Evolutionary conservation across 1,284 basidiomycete species (phyloP).

Genomic region (Somion occarium): DNA sequence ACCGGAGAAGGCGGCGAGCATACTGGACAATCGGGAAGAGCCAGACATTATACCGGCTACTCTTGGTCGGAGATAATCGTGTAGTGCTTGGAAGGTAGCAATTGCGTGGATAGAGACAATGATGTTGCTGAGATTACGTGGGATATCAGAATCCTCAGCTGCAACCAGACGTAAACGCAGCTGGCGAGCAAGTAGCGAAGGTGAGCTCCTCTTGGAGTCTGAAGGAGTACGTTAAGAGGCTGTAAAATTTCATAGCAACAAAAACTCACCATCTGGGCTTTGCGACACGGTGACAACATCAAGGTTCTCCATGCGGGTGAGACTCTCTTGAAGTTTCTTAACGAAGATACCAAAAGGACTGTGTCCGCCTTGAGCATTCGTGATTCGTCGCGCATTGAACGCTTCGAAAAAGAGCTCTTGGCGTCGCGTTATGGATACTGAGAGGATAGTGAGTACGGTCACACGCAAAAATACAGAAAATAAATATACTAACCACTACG

Average conservation of each 20-base stretch:
- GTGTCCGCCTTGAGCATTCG: conserved; percentile 38
- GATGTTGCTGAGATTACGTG: conserved; percentile 81
- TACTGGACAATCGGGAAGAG: conserved; percentile 74
- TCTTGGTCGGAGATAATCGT: conserved; percentile 89
- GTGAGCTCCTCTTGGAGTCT: conserved; percentile 85
- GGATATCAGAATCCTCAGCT: conserved; percentile 82
- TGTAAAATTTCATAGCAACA: not conserved
- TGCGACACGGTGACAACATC: conserved; percentile 86
- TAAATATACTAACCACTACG: conserved; percentile 40
- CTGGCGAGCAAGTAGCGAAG: conserved; percentile 83
- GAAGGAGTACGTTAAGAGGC: not conserved
- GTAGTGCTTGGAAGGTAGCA: conserved; percentile 91
- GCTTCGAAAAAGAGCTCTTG: conserved; percentile 74
- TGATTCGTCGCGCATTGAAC: conserved; percentile 55
- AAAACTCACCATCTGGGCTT: conserved; percentile 61
- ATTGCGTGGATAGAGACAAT: conserved; percentile 96
- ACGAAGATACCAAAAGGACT: conserved; percentile 80
- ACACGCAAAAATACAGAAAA: not conserved
- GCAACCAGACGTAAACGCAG: conserved; percentile 85
- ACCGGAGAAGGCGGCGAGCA: conserved; percentile 87
- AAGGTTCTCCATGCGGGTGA: conserved; percentile 92
- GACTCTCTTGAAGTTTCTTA: conserved; percentile 90
- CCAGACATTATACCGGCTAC: conserved; percentile 72
- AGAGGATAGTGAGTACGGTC: conserved; percentile 7
- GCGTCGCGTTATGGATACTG: conserved; percentile 40